Percentiles rank a stretch among this genome's conserved stretches.
These are phyloP conservation scores for Sordariomycetes sp. DNA, from an alignment of 2,329 filamentous ascomycete species.

Conservation along the genomic window DNA sequence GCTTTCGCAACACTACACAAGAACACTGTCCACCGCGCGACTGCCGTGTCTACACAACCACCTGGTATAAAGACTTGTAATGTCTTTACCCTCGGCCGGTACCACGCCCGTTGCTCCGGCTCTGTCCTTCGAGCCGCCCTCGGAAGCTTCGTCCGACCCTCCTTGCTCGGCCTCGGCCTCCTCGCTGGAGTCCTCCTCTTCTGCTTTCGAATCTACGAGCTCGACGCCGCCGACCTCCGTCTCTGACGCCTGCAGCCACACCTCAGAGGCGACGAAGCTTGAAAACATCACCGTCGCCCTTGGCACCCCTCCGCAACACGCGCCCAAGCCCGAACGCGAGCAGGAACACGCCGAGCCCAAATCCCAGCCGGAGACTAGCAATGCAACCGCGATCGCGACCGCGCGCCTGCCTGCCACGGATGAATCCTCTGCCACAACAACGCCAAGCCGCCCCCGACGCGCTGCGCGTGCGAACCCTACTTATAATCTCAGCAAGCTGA, in stretches of 20 bases:
- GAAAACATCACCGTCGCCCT: constrained; percentile 11
- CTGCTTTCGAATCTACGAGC: constrained; percentile 1
- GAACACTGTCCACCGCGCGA: not conserved
- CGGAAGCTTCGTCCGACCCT: not conserved
- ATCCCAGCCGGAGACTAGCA: constrained; percentile 33
- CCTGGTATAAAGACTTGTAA: not conserved
- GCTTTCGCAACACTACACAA: not conserved
- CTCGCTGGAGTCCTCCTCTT: not conserved
- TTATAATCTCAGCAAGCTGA: constrained; percentile 54
- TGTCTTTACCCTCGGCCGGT: not conserved
- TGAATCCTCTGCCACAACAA: constrained; percentile 8
- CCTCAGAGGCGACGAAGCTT: constrained; percentile 27
- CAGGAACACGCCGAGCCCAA: constrained; percentile 10
- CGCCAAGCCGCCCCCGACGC: constrained; percentile 31
- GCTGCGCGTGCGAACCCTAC: constrained; percentile 20
- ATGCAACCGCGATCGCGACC: constrained; percentile 27
- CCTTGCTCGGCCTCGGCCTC: constrained; percentile 1
- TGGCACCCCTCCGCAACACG: constrained; percentile 3
- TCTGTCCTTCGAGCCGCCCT: not conserved
- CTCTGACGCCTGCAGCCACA: constrained; percentile 46
- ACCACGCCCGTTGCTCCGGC: not conserved
- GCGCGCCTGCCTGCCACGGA: not conserved
- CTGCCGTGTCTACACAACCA: not conserved
- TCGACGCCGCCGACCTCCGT: constrained; percentile 34
- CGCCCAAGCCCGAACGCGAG: not conserved